These are phyloP conservation scores for Tricholoma sp. DNA, from an alignment of 768 basidiomycete species.

Conservation along the genomic window DNA sequence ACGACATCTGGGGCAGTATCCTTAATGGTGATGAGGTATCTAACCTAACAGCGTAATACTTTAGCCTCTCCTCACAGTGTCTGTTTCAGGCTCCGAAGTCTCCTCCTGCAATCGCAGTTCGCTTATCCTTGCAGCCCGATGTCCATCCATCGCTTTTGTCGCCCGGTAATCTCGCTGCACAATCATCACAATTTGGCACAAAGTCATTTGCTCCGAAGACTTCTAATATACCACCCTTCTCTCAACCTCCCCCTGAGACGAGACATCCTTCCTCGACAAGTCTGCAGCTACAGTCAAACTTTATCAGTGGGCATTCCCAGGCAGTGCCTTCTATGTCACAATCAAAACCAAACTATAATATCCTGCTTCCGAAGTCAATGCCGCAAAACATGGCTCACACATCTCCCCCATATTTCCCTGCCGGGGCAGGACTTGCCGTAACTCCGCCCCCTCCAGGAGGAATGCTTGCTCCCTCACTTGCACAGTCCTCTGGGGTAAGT, in stretches of 20 bases:
- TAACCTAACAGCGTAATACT: neutral
- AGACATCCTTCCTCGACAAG: neutral
- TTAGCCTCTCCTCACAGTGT: neutral
- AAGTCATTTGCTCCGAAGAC: neutral
- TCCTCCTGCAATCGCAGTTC: conserved; percentile 19
- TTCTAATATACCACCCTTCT: neutral
- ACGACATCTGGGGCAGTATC: conserved; percentile 83
- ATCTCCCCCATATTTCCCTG: neutral
- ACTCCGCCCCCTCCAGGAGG: conserved; percentile 34
- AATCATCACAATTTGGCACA: neutral
- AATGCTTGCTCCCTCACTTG: conserved; percentile 59
- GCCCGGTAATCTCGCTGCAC: neutral
- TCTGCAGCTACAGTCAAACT: neutral
- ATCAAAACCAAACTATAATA: neutral
- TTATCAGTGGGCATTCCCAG: neutral
- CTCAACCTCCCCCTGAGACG: neutral
- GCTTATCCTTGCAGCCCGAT: conserved; percentile 4
- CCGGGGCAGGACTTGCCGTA: conserved; percentile 12
- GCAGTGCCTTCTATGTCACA: neutral
- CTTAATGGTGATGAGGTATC: conserved; percentile 39
- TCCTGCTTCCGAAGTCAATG: neutral
- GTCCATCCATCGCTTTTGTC: conserved; percentile 2
- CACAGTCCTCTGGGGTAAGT: conserved; percentile 41
- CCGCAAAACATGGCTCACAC: neutral
- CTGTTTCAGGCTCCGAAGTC: conserved; percentile 14